phyloP scores from a whole-genome alignment of 805 yeast genomes.

The Metschnikowia similis region DNA sequence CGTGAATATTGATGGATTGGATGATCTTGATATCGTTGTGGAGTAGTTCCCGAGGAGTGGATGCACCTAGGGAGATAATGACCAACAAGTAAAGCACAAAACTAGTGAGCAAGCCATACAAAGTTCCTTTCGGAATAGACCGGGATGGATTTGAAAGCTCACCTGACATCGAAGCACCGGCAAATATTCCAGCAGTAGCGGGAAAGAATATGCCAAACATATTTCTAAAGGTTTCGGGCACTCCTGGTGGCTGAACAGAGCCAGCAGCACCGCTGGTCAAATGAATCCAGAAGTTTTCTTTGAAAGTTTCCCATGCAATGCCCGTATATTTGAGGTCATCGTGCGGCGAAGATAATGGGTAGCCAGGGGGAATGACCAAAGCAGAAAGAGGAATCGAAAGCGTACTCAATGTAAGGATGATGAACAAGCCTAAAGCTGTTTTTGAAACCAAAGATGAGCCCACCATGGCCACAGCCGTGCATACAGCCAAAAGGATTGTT shows the following conservation, averaged over 20 bases:
- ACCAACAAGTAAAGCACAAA: constrained; percentile 76
- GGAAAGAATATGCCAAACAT: constrained; percentile 96
- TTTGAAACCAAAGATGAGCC: constrained; percentile 80
- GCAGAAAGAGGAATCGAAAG: constrained; percentile 79
- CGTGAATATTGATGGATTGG: constrained; percentile 72
- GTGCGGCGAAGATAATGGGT: constrained; percentile 49
- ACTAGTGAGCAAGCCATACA: constrained; percentile 76
- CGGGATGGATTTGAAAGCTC: constrained; percentile 81
- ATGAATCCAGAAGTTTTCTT: constrained; percentile 66
- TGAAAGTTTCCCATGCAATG: constrained; percentile 60
- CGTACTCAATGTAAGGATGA: constrained; percentile 64
- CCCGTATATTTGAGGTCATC: constrained; percentile 60
- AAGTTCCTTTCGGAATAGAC: constrained; percentile 91
- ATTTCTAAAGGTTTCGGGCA: constrained; percentile 70
- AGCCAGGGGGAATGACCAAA: constrained; percentile 53
- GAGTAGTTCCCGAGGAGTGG: constrained; percentile 76
- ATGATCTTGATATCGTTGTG: constrained; percentile 78
- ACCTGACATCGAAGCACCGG: constrained; percentile 99
- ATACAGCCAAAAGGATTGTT: constrained; percentile 59
- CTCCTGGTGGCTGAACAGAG: constrained; percentile 49
- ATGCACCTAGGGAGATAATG: constrained; percentile 70
- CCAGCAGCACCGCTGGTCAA: constrained; percentile 94
- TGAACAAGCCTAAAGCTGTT: constrained; percentile 73
- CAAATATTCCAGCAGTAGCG: constrained; percentile 97
- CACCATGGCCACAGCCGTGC: constrained; percentile 71